Evolutionary conservation across 2,329 filamentous ascomycete genomes (phyloP), one percentile per base, ranked within the genome.

Genomic region (Ambrosiella beaveri): DNA sequence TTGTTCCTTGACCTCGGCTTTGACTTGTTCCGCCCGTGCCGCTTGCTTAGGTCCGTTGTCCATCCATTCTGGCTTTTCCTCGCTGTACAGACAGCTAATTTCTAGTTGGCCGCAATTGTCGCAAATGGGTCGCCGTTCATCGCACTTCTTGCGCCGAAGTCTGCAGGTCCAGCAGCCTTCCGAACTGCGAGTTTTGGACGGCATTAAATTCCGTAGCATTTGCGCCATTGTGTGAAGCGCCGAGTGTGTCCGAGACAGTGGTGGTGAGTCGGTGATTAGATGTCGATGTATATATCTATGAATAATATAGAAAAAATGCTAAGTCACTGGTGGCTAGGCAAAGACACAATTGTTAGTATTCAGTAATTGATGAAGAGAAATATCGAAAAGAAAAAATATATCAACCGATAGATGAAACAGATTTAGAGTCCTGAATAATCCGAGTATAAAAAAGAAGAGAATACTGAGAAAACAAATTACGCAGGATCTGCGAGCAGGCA

Each of bases 101-200:
- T 76, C 71, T n/a, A 83, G 73, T 1, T 69, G 65, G 12, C 67
- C 65, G 66, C 79, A 83, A 40, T 65, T 68, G 5, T 72, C 68
- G 65, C 80, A 83, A 8, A 72, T 64, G 9, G 79, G 78, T 1
- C 70, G 72, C 27, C 64, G 68, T 64, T 80, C 76, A 62, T 81
- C 77, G 65, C 80, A 83, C 64, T 80, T 81, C 64, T 82, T 83
- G 63, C 76, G 76, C 17, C 80, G 74, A 9, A 81, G 70, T 19
- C 78, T 74, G 63, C 80, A 82, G 1, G 78, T 82, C 77, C 77
- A 81, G 65, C 79, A 82, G 60, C 77, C 77, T 27, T 61, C 59
- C 3, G 59, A 61, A 50, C 59, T 61, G 19, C 59, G 57, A 12
- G 59, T 38, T 55, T 61, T 61, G 7, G 57, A 60, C 38, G 56